Conservation (phyloP, 805 yeast genomes). For the Ogataea paraovalis region DNA sequence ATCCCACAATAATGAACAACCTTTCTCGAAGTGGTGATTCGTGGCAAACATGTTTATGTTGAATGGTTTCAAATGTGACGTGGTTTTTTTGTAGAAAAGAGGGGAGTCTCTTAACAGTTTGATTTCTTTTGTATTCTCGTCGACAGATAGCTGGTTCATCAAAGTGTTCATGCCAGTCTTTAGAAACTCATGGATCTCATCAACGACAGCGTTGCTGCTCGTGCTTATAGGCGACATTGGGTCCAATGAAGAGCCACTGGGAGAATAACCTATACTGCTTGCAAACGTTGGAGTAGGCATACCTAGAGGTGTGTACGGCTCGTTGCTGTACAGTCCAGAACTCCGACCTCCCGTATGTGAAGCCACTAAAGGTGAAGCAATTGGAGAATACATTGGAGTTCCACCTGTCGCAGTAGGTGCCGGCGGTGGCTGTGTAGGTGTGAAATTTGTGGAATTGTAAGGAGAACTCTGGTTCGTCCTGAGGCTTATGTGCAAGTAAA, state of each 20-base stretch:
- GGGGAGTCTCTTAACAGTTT: conserved; percentile 30
- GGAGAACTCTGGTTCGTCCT: conserved; percentile 11
- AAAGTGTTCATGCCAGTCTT: conserved; percentile 36
- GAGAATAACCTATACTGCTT: conserved; percentile 13
- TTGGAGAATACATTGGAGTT: background rate
- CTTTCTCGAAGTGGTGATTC: conserved; percentile 26
- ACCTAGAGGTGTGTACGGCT: conserved; percentile 17
- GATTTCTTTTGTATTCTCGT: conserved; percentile 27
- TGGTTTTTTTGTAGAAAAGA: conserved; percentile 27
- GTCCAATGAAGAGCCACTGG: conserved; percentile 12
- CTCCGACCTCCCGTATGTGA: background rate
- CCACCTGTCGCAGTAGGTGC: conserved; percentile 3
- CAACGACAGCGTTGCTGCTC: conserved; percentile 32
- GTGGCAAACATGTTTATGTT: conserved; percentile 15
- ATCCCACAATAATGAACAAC: conserved; percentile 50
- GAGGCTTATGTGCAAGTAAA: conserved; percentile 32
- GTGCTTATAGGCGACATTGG: conserved; percentile 15
- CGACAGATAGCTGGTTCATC: conserved; percentile 24
- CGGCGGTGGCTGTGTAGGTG: conserved; percentile 1
- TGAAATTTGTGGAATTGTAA: conserved; percentile 1
- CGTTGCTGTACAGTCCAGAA: background rate
- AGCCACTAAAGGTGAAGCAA: conserved; percentile 3
- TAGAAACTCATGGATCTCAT: conserved; percentile 44
- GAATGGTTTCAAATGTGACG: conserved; percentile 17
- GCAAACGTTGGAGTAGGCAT: conserved; percentile 24